Percentiles rank a stretch among this genome's conserved stretches.
phyloP scores from a whole-genome alignment of 805 yeast genomes.

The Barnettozyma sucrosica region DNA sequence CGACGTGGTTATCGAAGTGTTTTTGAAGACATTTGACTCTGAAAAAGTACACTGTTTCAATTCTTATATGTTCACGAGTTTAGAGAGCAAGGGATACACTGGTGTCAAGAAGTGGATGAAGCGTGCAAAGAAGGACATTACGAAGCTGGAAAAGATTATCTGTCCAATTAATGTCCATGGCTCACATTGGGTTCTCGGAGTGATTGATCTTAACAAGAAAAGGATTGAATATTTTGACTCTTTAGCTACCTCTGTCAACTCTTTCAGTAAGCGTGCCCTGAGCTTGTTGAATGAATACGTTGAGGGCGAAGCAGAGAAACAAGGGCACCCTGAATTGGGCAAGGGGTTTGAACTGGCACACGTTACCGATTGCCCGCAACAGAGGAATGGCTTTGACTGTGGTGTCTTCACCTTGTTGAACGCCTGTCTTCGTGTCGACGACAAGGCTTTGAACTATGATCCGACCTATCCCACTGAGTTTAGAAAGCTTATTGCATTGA shows the following conservation, averaged over 20 bases:
- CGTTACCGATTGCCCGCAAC: constrained; percentile 63
- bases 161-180: constrained; percentile 81
- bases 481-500: constrained; percentile 41
- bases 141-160: constrained; percentile 57
- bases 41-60: constrained; percentile 62
- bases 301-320: constrained; percentile 56
- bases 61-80: constrained; percentile 78
- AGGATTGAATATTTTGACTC: constrained; percentile 77
- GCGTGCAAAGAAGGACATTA: constrained; percentile 62
- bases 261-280: constrained; percentile 34
- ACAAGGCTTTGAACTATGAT: constrained; percentile 43
- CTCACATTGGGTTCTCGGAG: constrained; percentile 90
- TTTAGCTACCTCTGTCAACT: constrained; percentile 38
- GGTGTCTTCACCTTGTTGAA: constrained; percentile 89
- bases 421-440: constrained; percentile 54
- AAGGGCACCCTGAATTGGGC: constrained; percentile 29
- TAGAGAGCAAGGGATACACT: constrained; percentile 65
- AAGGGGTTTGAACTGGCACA: constrained; percentile 29
- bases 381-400: constrained; percentile 87
- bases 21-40: constrained; percentile 38
- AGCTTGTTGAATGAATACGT: constrained; percentile 54
- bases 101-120: constrained; percentile 86
- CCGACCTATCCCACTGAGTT: constrained; percentile 66
- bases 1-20: constrained; percentile 85
- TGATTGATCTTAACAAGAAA: constrained; percentile 55